phyloP scores from a whole-genome alignment of 352 stramenopile genomes.

The Phytophthora hybrid region DNA sequence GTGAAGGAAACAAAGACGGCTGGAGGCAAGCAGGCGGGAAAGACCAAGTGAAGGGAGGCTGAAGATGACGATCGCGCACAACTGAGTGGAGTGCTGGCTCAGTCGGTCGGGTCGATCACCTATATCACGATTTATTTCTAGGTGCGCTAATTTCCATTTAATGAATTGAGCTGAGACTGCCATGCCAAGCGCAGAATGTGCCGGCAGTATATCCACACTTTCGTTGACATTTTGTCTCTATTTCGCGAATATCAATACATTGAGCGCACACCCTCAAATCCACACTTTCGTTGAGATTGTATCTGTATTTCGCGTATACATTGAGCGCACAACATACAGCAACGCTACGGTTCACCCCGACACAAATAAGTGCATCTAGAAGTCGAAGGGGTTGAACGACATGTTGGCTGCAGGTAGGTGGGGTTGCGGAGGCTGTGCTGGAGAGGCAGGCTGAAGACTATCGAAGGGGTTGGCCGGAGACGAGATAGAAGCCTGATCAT shows the following conservation, averaged over 20 bases:
- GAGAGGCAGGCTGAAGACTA: constrained; percentile 22
- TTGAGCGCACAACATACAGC: constrained; percentile 15
- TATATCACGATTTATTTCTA: constrained; percentile 46
- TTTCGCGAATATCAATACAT: neutral
- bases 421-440: constrained; percentile 15
- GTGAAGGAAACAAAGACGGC: constrained; percentile 22
- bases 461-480: constrained; percentile 47
- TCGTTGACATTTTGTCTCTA: neutral
- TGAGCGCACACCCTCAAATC: no score
- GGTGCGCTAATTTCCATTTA: constrained; percentile 18
- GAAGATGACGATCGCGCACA: constrained; percentile 16
- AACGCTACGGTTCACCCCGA: neutral
- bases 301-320: no score
- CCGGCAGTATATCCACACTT: no score
- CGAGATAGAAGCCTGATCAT: constrained; percentile 37
- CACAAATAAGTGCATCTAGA: constrained; percentile 31
- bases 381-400: constrained; percentile 66
- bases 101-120: constrained; percentile 34
- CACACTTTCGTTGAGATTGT: no score
- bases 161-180: neutral
- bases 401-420: constrained; percentile 27
- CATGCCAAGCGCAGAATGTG: no score
- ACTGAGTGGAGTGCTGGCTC: constrained; percentile 10
- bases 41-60: constrained; percentile 38
- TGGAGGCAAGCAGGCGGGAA: neutral